phyloP scores from a whole-genome alignment of 257 asterid species.

The Solanum phureja region DNA sequence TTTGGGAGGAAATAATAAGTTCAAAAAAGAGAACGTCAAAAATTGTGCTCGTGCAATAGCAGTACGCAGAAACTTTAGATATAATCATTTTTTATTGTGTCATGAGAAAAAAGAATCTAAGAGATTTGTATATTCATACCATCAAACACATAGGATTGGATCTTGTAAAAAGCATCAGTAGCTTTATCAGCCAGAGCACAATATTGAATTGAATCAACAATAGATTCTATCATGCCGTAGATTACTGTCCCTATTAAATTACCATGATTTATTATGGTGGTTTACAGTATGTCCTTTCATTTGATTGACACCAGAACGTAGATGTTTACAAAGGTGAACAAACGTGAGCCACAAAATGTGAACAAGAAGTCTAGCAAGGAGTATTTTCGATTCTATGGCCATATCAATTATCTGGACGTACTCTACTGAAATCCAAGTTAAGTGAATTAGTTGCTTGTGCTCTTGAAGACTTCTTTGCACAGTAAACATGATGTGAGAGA shows the following conservation, averaged over 20 bases:
- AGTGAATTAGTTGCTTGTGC: neutral
- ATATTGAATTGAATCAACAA: conserved; percentile 75
- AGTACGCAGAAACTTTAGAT: neutral
- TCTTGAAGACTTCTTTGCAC: neutral
- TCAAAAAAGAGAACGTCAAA: neutral
- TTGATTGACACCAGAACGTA: neutral
- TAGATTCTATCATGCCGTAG: conserved; percentile 9
- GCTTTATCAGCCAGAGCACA: conserved; percentile 20
- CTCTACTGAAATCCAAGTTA: neutral
- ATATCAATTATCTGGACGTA: neutral
- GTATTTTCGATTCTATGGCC: neutral
- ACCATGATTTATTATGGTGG: neutral
- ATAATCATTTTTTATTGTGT: too few relatives aligned
- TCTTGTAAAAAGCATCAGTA: conserved; percentile 28
- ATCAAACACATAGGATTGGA: conserved; percentile 79
- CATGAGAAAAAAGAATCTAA: too few relatives aligned
- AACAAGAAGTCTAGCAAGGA: neutral
- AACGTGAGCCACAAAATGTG: neutral
- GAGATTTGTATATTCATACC: conserved; percentile 25
- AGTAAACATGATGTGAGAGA: neutral
- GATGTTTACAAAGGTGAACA: neutral
- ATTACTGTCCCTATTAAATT: neutral
- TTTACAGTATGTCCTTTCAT: neutral
- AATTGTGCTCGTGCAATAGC: neutral
- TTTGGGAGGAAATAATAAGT: neutral